These are phyloP conservation scores for Scorias spongiosa DNA, from an alignment of 2,329 filamentous ascomycete genomes.

Conservation along the genomic window DNA sequence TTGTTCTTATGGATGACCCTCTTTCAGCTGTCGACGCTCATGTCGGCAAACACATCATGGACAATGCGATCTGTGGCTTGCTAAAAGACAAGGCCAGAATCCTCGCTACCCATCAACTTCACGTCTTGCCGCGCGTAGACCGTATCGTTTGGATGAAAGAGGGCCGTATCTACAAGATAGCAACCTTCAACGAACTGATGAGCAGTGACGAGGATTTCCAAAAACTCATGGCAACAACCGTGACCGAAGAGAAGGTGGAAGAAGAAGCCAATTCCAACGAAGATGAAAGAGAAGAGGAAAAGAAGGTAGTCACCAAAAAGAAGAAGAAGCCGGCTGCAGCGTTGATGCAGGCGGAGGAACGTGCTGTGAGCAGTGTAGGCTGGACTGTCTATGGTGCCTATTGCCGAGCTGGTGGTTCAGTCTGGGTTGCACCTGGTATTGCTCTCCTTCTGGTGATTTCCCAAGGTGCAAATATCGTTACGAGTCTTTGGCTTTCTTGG, in stretches of 20 bases:
- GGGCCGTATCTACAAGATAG: slow-evolving; percentile 68
- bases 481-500: slow-evolving; percentile 82
- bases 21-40: slow-evolving; percentile 43
- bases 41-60: slow-evolving; percentile 62
- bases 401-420: slow-evolving; percentile 56
- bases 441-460: slow-evolving; percentile 52
- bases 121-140: slow-evolving; percentile 81
- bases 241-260: slow-evolving; percentile 44
- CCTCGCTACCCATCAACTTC: slow-evolving; percentile 86
- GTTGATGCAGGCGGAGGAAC: slow-evolving; percentile 62
- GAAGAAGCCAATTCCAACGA: slow-evolving; percentile 32
- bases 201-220: slow-evolving; percentile 61
- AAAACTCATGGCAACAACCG: slow-evolving; percentile 65
- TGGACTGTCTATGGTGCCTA: slow-evolving; percentile 71
- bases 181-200: slow-evolving; percentile 85
- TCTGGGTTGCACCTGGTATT: slow-evolving; percentile 51
- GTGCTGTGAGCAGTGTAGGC: slow-evolving; percentile 59
- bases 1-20: slow-evolving; percentile 50
- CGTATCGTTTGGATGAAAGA: slow-evolving; percentile 87
- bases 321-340: slow-evolving; percentile 37
- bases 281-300: slow-evolving; percentile 36
- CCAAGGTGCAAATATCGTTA: slow-evolving; percentile 74
- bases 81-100: slow-evolving; percentile 81
- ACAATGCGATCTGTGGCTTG: slow-evolving; percentile 81
- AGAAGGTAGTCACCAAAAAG: slow-evolving; percentile 42